Conservation (phyloP, 140 eudicot genomes). For the Ambrosia hybrid region DNA sequence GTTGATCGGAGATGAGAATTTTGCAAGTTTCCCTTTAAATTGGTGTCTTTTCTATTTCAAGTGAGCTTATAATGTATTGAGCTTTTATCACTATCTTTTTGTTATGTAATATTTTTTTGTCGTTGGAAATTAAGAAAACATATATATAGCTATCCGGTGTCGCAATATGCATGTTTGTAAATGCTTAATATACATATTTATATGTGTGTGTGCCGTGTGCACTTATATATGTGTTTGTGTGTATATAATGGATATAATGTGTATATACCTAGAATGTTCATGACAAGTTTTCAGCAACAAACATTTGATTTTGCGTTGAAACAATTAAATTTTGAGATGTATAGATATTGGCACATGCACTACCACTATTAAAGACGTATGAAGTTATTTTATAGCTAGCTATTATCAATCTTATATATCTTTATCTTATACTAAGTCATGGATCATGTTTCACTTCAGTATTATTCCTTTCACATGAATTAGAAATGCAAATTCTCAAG, state of each 20-base stretch:
- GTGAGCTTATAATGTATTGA: slow-evolving; percentile 13
- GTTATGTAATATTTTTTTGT: not conserved
- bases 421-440: not conserved
- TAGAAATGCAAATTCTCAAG: not conserved
- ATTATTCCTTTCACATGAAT: not conserved
- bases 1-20: slow-evolving; percentile 11
- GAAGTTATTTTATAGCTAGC: too few relatives aligned
- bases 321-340: not conserved
- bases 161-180: not conserved
- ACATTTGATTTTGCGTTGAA: not conserved
- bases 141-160: not conserved
- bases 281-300: not conserved
- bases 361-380: not conserved
- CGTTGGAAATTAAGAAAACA: not conserved
- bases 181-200: too few relatives aligned
- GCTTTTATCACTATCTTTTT: slow-evolving; percentile 13
- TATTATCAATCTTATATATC: not conserved
- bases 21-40: slow-evolving; percentile 11
- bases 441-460: not conserved
- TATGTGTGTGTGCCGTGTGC: too few relatives aligned
- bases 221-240: too few relatives aligned
- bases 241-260: not conserved
- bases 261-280: not conserved
- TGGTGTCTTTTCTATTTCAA: slow-evolving; percentile 18
- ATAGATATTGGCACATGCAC: not conserved